Evolutionary conservation across 2,329 filamentous ascomycete genomes (phyloP).

Genomic region (Bertia moriformis): DNA sequence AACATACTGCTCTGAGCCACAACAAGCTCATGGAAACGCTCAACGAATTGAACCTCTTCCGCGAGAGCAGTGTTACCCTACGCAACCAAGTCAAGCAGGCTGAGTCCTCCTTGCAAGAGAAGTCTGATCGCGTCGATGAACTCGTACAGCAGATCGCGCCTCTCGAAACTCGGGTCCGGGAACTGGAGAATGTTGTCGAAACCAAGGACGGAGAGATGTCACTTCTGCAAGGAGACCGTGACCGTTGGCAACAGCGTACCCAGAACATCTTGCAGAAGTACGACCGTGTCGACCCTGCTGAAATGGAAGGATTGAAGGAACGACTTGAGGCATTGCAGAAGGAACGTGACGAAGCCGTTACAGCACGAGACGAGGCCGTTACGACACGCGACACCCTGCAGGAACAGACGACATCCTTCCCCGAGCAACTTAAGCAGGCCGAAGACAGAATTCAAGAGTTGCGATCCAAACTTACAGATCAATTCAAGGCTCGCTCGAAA

Average conservation of each 20-base stretch:
- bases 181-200: constrained; percentile 67
- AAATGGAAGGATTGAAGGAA: constrained; percentile 78
- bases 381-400: constrained; percentile 33
- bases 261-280: constrained; percentile 94
- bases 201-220: constrained; percentile 79
- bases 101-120: constrained; percentile 62
- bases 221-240: constrained; percentile 77
- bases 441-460: constrained; percentile 34
- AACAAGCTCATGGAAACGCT: constrained; percentile 88
- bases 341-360: constrained; percentile 42
- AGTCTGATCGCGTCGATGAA: constrained; percentile 59
- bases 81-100: constrained; percentile 74
- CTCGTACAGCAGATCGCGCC: constrained; percentile 67
- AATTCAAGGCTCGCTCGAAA: constrained; percentile 45
- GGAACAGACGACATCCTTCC: constrained; percentile 28
- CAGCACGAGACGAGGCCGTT: constrained; percentile 36
- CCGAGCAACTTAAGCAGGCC: constrained; percentile 3
- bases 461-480: constrained; percentile 39
- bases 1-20: constrained; percentile 62
- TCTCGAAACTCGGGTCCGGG: constrained; percentile 63
- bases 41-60: constrained; percentile 87
- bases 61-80: constrained; percentile 83
- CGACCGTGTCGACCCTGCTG: constrained; percentile 82
- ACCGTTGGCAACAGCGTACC: constrained; percentile 88
- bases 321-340: constrained; percentile 51